Percentiles rank a stretch among this genome's conserved stretches.
These are phyloP conservation scores for Saccharomycopsis fodiens DNA, from an alignment of 805 yeast genomes.

Conservation along the genomic window DNA sequence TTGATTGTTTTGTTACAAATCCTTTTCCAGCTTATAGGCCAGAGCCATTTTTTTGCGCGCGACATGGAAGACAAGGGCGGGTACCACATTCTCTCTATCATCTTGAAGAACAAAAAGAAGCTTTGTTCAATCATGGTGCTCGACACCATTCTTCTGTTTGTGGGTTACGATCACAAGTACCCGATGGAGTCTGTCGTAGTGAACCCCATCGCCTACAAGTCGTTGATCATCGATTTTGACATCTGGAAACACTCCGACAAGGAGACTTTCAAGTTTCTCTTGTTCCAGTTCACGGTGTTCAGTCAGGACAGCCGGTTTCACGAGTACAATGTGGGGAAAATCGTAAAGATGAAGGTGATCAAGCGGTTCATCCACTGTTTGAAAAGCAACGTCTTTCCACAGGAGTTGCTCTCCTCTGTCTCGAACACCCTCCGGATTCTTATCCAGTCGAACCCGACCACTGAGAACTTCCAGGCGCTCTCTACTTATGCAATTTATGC, in stretches of 20 bases:
- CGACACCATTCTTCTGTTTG: constrained; percentile 39
- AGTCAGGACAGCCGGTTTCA: constrained; percentile 44
- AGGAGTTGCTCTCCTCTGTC: constrained; percentile 31
- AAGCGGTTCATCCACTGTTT: constrained; percentile 27
- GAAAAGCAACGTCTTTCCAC: constrained; percentile 29
- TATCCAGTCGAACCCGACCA: constrained; percentile 41
- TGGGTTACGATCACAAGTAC: constrained; percentile 47
- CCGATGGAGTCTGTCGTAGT: constrained; percentile 50
- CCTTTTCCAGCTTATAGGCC: constrained; percentile 37
- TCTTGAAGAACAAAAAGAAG: constrained; percentile 38
- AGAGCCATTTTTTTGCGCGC: constrained; percentile 42
- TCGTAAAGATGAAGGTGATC: constrained; percentile 44
- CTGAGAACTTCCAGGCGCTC: constrained; percentile 47
- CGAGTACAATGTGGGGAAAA: constrained; percentile 42
- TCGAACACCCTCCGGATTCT: constrained; percentile 34
- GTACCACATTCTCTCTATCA: constrained; percentile 47
- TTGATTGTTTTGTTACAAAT: constrained; percentile 28
- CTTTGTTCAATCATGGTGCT: constrained; percentile 36
- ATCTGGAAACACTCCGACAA: constrained; percentile 38
- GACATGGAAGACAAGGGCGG: constrained; percentile 59
- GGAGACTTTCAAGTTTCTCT: constrained; percentile 43
- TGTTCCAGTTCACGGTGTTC: constrained; percentile 53
- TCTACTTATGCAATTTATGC: constrained; percentile 46
- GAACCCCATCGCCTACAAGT: constrained; percentile 49
- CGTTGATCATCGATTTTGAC: constrained; percentile 55